A percentile compares a stretch with the other conserved stretches of the same genome.
Evolutionary conservation across 441 rosid species (phyloP).

Genomic region (Kokia cookei): DNA sequence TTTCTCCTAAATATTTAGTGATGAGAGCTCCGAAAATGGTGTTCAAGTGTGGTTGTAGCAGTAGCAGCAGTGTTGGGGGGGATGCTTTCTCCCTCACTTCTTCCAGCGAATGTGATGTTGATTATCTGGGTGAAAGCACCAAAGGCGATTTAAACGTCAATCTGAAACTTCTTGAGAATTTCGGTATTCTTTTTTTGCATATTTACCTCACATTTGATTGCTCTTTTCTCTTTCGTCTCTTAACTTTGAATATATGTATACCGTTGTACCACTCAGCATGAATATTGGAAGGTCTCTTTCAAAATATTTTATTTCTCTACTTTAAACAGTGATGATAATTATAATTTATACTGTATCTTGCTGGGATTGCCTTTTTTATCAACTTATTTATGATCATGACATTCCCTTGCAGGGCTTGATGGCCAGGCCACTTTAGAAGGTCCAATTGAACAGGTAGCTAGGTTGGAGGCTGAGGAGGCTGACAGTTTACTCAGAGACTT

Average conservation of each 20-base stretch:
- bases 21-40: conserved; percentile 10
- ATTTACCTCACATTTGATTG: neutral
- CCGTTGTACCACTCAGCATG: neutral
- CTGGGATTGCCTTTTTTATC: neutral
- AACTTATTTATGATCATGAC: conserved; percentile 1
- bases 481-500: conserved; percentile 57
- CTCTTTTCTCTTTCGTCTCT: neutral
- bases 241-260: neutral
- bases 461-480: conserved; percentile 67
- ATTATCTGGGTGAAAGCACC: conserved; percentile 94
- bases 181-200: conserved; percentile 28
- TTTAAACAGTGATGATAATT: neutral
- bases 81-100: conserved; percentile 70
- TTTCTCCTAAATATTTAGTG: conserved; percentile 5
- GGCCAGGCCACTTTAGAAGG: conserved; percentile 62
- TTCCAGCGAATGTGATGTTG: conserved; percentile 56
- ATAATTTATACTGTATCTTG: neutral
- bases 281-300: neutral
- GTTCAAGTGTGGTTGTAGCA: conserved; percentile 25
- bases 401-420: conserved; percentile 38
- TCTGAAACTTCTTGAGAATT: conserved; percentile 50
- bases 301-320: neutral
- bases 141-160: conserved; percentile 93
- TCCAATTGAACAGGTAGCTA: conserved; percentile 90
- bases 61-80: conserved; percentile 25